Percentiles rank a stretch among this genome's conserved stretches.
Conservation (phyloP, 2,329 filamentous ascomycete genomes). For the Plectosphaerella cucumerina region DNA sequence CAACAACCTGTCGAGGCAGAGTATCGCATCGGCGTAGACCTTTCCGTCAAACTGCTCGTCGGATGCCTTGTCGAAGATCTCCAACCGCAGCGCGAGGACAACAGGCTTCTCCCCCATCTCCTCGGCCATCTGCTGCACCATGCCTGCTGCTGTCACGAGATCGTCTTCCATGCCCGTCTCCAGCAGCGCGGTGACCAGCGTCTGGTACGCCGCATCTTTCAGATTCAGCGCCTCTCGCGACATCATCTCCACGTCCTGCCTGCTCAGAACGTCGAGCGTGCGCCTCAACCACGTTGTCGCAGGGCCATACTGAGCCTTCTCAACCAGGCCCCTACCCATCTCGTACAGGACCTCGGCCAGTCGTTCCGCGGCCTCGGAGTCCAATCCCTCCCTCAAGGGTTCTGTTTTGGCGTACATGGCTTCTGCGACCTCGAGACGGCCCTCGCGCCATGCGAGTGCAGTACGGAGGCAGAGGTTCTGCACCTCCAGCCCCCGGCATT, state of each 20-base stretch:
- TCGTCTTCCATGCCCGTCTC: slow-evolving; percentile 38
- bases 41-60: slow-evolving; percentile 43
- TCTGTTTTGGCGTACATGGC: slow-evolving; percentile 65
- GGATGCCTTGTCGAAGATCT: slow-evolving; percentile 51
- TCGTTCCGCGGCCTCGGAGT: slow-evolving; percentile 50
- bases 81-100: slow-evolving; percentile 64
- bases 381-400: slow-evolving; percentile 31
- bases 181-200: slow-evolving; percentile 52
- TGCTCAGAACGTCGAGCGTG: slow-evolving; percentile 55
- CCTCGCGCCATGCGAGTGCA: slow-evolving; percentile 67
- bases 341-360: slow-evolving; percentile 67
- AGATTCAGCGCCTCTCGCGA: slow-evolving; percentile 60
- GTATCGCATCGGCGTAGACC: slow-evolving; percentile 49
- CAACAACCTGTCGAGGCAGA: slow-evolving; percentile 56
- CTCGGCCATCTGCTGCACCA: slow-evolving; percentile 58
- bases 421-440: slow-evolving; percentile 70
- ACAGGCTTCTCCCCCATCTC: slow-evolving; percentile 61
- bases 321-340: slow-evolving; percentile 60
- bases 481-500: slow-evolving; percentile 37
- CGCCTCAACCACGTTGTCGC: slow-evolving; percentile 72
- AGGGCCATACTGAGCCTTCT: slow-evolving; percentile 44
- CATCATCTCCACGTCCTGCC: slow-evolving; percentile 49
- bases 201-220: slow-evolving; percentile 62
- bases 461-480: slow-evolving; percentile 66
- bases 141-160: slow-evolving; percentile 46